A percentile compares a stretch with the other conserved stretches of the same genome.
These are phyloP conservation scores for Penicillium verrucosum DNA, from an alignment of 2,329 filamentous ascomycete species.

Conservation along the genomic window DNA sequence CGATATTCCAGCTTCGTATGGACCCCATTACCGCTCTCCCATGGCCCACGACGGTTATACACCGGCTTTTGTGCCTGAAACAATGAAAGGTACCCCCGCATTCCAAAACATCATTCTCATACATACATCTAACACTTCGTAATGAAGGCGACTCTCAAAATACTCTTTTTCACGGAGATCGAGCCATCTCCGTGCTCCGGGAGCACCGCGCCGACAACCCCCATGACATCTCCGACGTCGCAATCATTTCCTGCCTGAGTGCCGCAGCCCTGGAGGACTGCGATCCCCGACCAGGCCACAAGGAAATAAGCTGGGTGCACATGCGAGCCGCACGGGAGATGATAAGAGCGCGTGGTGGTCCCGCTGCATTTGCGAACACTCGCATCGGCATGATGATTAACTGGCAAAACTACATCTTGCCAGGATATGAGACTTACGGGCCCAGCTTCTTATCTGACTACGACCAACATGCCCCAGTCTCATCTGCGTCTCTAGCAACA, in stretches of 20 bases:
- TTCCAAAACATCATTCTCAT: constrained; percentile 42
- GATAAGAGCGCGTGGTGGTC: constrained; percentile 39
- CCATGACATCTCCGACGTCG: constrained; percentile 36
- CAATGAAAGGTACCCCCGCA: constrained; percentile 38
- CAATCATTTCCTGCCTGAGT: constrained; percentile 40
- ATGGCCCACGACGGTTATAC: constrained; percentile 42
- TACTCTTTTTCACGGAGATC: constrained; percentile 33
- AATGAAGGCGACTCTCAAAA: constrained; percentile 31
- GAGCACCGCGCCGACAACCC: constrained; percentile 33
- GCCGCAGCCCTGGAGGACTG: constrained; percentile 42
- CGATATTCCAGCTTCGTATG: constrained; percentile 41
- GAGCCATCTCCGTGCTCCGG: constrained; percentile 34
- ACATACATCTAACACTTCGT: constrained; percentile 38
- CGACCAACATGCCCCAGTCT: constrained; percentile 9
- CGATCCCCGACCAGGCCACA: constrained; percentile 38
- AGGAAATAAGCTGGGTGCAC: constrained; percentile 40
- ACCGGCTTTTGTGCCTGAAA: constrained; percentile 39
- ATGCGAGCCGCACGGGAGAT: constrained; percentile 41
- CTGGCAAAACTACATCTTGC: constrained; percentile 43
- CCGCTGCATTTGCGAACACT: constrained; percentile 35
- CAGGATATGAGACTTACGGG: constrained; percentile 37
- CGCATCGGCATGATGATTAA: constrained; percentile 42
- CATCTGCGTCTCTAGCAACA: constrained; percentile 2
- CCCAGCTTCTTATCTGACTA: constrained; percentile 37
- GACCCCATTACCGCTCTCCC: constrained; percentile 31